These are phyloP conservation scores for Cucumis melo DNA, from an alignment of 306 rosid genomes.

Conservation along the genomic window DNA sequence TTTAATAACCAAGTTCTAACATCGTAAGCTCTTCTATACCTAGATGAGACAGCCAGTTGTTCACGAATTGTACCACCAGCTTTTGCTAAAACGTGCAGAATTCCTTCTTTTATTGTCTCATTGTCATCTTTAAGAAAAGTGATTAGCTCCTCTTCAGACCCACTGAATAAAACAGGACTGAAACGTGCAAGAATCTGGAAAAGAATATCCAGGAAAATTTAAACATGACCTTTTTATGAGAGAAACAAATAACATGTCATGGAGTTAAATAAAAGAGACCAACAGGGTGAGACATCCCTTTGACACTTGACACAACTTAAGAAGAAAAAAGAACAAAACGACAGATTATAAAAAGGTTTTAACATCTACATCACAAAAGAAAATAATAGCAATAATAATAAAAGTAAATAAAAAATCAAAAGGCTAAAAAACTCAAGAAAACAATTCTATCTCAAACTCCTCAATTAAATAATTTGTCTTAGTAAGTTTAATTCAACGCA, in stretches of 20 bases:
- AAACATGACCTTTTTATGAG: background rate
- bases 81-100: constrained; percentile 65
- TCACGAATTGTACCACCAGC: constrained; percentile 93
- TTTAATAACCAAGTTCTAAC: constrained; percentile 4
- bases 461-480: background rate
- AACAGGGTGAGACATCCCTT: background rate
- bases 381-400: background rate
- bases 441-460: background rate
- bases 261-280: background rate
- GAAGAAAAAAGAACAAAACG: background rate
- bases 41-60: constrained; percentile 60
- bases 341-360: background rate
- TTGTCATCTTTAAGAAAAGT: constrained; percentile 72
- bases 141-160: constrained; percentile 65
- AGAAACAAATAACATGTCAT: background rate
- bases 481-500: background rate
- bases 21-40: constrained; percentile 27
- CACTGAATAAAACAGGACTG: constrained; percentile 69
- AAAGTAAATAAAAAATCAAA: background rate
- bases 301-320: background rate
- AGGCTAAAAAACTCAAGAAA: background rate
- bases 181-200: constrained; percentile 80
- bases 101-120: constrained; percentile 73
- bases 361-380: background rate
- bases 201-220: background rate